Conservation (phyloP, 1,284 basidiomycete genomes). For the Ganoderma lucidum region DNA sequence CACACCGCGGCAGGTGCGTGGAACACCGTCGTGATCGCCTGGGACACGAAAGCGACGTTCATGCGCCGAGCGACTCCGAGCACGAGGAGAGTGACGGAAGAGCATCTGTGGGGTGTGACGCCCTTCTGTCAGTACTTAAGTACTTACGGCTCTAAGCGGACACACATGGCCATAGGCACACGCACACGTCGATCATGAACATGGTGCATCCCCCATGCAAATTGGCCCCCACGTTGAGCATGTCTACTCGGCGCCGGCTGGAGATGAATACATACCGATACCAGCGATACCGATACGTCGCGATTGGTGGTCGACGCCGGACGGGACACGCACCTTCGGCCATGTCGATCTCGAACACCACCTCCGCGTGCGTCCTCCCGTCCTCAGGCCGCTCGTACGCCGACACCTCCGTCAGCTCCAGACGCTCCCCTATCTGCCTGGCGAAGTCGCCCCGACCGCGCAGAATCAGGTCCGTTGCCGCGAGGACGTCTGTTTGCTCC, state of each 20-base stretch:
- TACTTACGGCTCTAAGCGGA: not conserved
- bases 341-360: slow-evolving; percentile 6
- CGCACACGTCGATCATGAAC: slow-evolving; percentile 14
- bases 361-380: not conserved
- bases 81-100: slow-evolving; percentile 65
- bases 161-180: not conserved
- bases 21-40: slow-evolving; percentile 68
- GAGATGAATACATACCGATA: no score
- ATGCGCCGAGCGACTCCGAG: slow-evolving; percentile 60
- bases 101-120: slow-evolving; percentile 51
- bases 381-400: not conserved
- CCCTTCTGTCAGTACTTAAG: not conserved
- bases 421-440: not conserved
- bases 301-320: no score
- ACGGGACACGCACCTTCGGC: not conserved
- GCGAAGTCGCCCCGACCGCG: not conserved
- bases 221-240: not conserved
- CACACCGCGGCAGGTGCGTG: slow-evolving; percentile 68
- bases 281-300: no score
- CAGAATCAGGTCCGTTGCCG: not conserved
- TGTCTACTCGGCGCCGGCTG: no score
- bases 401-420: slow-evolving; percentile 1
- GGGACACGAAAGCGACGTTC: slow-evolving; percentile 73
- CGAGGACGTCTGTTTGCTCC: not conserved
- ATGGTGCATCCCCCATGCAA: slow-evolving; percentile 7